These are phyloP conservation scores for Gomphus sp. DNA, from an alignment of 1,284 basidiomycete species.

Conservation along the genomic window DNA sequence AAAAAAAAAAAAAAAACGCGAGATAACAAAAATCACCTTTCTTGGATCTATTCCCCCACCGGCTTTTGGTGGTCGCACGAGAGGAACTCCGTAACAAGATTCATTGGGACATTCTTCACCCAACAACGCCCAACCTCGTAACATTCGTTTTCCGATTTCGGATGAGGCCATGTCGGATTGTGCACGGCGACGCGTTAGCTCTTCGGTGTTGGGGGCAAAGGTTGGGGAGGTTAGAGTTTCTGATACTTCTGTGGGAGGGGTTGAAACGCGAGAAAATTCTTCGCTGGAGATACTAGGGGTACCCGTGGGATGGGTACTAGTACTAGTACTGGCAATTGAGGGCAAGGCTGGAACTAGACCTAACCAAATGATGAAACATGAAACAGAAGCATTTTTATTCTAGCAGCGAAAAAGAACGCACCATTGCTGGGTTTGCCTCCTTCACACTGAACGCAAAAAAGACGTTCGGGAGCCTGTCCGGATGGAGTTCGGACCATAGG, in stretches of 20 bases:
- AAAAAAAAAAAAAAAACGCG: background rate
- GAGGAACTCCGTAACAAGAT: conserved; percentile 61
- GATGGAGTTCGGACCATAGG: conserved; percentile 63
- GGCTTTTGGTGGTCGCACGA: conserved; percentile 61
- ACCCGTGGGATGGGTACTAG: background rate
- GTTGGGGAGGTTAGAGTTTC: conserved; percentile 48
- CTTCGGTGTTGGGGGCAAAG: conserved; percentile 54
- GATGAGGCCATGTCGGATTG: conserved; percentile 73
- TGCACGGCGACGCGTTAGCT: conserved; percentile 54
- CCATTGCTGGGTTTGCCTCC: background rate
- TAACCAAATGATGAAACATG: background rate
- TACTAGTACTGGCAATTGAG: background rate
- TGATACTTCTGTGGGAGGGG: conserved; percentile 66
- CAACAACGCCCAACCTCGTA: conserved; percentile 80
- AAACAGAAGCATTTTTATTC: background rate
- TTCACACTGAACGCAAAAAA: conserved; percentile 4
- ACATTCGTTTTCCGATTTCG: conserved; percentile 64
- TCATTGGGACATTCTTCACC: conserved; percentile 68
- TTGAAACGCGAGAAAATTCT: conserved; percentile 20
- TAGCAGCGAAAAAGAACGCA: background rate
- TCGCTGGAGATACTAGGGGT: background rate
- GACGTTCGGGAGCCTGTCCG: conserved; percentile 27
- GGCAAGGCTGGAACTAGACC: background rate
- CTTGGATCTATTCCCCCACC: conserved; percentile 50
- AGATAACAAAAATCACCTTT: conserved; percentile 36